Evolutionary conservation across 164 flowering plant genomes (phyloP), one percentile per base, ranked within the genome.

Genomic region (Stephania japonica): DNA sequence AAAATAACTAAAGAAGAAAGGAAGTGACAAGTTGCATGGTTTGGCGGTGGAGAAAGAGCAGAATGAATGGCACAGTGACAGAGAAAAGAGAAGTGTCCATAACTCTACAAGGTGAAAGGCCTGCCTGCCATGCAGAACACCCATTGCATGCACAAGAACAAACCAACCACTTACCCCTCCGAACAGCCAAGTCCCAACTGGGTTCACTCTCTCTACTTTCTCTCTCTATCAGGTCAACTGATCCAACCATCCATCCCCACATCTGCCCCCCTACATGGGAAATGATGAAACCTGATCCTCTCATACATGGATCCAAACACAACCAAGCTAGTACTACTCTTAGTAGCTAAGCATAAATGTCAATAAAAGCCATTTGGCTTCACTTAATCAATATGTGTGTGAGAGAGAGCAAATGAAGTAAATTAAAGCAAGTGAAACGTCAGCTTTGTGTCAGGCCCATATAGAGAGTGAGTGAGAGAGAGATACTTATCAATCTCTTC

Each of bases 1-100:
- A 32, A 32, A 32, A 32, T 27, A 65, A 49, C 19, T 32, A 42
- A 72, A 4, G 67, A 67, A 19, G 18, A 65, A 47, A 70, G 65
- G 70, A 78, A 75, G 77, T 75, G 78, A 80, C 83, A 82, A 77
- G 75, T 69, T 80, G 77, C 77, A 78, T 73, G 77, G 76, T 73
- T 81, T 77, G 84, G 81, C 80, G 80, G 83, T 82, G 84, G 80
- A 68, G 62, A 70, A n/a, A 14, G 42, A 27, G 62, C 56, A 38
- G 53, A 43, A n/a, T 24, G 62, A 72, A 69, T 44, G 21, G 19
- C 62, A 56, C 23, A 16, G 62, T 63, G 73, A 67, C 73, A 75
- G 73, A 59, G 65, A 70, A 68, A 66, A 66, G 44, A 38, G 21
- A 32, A 66, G 42, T 16, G 43, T 7, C 69, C 69, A 66, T 68